Percentiles rank a stretch among this genome's conserved stretches.
Conservation (phyloP, 2,329 filamentous ascomycete species). For the Hypoxylon sp. region DNA sequence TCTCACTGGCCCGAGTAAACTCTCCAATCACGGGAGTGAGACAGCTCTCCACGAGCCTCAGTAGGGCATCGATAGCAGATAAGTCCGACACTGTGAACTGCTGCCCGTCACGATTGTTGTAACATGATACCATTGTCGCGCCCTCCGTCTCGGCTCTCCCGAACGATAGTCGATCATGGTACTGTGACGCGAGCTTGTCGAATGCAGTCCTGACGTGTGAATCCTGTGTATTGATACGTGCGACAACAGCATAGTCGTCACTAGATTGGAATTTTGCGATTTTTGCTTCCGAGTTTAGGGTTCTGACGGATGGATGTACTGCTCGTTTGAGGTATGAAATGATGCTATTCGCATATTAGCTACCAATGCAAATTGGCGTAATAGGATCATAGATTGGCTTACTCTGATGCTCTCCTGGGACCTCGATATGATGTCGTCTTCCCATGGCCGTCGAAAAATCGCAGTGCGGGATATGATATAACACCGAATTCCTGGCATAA, state of each 20-base stretch:
- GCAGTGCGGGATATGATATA: slow-evolving; percentile 57
- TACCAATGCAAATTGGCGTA: not conserved
- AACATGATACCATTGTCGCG: slow-evolving; percentile 47
- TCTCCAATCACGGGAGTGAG: slow-evolving; percentile 53
- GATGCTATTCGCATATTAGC: slow-evolving; percentile 42
- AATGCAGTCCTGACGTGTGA: slow-evolving; percentile 46
- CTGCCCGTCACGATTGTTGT: slow-evolving; percentile 52
- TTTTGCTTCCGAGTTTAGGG: slow-evolving; percentile 34
- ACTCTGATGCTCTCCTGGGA: slow-evolving; percentile 51
- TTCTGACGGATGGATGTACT: slow-evolving; percentile 40
- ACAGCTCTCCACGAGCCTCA: slow-evolving; percentile 51
- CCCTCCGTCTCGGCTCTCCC: slow-evolving; percentile 42
- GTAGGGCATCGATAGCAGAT: slow-evolving; percentile 45
- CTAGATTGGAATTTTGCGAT: slow-evolving; percentile 45
- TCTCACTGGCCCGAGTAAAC: slow-evolving; percentile 56
- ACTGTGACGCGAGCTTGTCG: slow-evolving; percentile 46
- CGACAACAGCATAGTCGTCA: slow-evolving; percentile 56
- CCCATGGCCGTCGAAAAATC: slow-evolving; percentile 51
- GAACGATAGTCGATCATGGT: slow-evolving; percentile 55
- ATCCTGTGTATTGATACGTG: slow-evolving; percentile 46
- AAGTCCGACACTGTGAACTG: slow-evolving; percentile 48
- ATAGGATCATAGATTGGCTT: slow-evolving; percentile 26
- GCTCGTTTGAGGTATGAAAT: slow-evolving; percentile 44
- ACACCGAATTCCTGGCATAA: slow-evolving; percentile 55
- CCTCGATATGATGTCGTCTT: slow-evolving; percentile 54